A percentile compares a stretch with the other conserved stretches of the same genome.
Evolutionary conservation across 164 flowering plant species (phyloP).

Genomic region (Dillenia turbinata): DNA sequence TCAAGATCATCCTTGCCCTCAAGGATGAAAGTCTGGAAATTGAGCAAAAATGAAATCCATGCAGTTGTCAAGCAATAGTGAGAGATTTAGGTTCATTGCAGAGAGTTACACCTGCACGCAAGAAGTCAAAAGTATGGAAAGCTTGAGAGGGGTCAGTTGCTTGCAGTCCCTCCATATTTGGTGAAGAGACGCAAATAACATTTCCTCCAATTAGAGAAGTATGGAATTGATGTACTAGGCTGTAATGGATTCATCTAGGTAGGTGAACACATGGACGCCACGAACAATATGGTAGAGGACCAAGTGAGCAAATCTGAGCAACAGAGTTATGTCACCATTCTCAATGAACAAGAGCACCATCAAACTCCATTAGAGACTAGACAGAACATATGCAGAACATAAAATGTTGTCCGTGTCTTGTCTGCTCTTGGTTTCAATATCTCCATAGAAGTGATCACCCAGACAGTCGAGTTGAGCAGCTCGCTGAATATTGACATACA

Average conservation of each 20-base stretch:
- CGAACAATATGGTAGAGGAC: conserved; percentile 52
- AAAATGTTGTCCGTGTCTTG: conserved; percentile 74
- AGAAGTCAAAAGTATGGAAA: too few relatives aligned
- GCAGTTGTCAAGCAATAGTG: too few relatives aligned
- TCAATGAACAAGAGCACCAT: conserved; percentile 41
- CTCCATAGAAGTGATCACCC: conserved; percentile 53
- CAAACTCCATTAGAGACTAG: conserved; percentile 56
- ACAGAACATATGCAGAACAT: conserved; percentile 69
- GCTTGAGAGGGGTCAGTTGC: conserved; percentile 89
- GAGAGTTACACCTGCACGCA: too few relatives aligned
- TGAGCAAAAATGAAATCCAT: too few relatives aligned
- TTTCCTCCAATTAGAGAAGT: conserved; percentile 77
- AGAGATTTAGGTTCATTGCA: too few relatives aligned
- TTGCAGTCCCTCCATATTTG: conserved; percentile 68
- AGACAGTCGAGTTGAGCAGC: conserved; percentile 44
- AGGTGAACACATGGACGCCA: conserved; percentile 74
- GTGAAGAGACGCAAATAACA: conserved; percentile 90
- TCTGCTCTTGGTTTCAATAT: conserved; percentile 70
- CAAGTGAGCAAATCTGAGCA: conserved; percentile 34
- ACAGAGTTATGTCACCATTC: conserved; percentile 14
- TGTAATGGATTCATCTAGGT: conserved; percentile 94
- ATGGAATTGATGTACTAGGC: conserved; percentile 83
- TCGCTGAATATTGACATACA: conserved; percentile 46
- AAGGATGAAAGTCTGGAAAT: too few relatives aligned
- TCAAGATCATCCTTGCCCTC: too few relatives aligned